Evolutionary conservation across 495 filamentous ascomycete species (phyloP).

Genomic region (Hyaloscypha variabilis): DNA sequence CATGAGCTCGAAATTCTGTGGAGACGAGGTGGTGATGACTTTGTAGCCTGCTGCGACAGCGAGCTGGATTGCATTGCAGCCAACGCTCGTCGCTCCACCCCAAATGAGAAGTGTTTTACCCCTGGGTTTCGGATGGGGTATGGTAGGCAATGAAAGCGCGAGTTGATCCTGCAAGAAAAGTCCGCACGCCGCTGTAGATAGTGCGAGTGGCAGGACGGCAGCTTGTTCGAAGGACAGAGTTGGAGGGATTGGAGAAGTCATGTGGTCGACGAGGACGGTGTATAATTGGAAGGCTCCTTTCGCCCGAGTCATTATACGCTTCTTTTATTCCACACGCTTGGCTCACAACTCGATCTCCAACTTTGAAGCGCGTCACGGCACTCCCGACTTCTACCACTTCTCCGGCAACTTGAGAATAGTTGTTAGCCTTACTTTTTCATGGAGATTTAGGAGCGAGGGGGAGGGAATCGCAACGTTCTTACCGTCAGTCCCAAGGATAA

Average conservation of each 20-base stretch:
- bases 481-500: conserved; percentile 48
- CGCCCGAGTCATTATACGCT: conserved; percentile 3
- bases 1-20: conserved; percentile 38
- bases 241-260: conserved; percentile 37
- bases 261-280: neutral
- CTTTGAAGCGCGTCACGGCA: conserved; percentile 42
- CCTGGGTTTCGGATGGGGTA: neutral
- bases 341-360: conserved; percentile 43
- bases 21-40: conserved; percentile 41
- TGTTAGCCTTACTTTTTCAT: no score
- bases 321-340: conserved; percentile 17
- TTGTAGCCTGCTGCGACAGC: conserved; percentile 37
- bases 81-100: conserved; percentile 32
- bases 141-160: conserved; percentile 12
- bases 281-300: conserved; percentile 15
- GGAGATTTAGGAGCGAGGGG: neutral
- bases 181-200: conserved; percentile 45
- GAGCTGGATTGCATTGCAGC: conserved; percentile 40
- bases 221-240: conserved; percentile 21
- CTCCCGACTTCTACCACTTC: conserved; percentile 50
- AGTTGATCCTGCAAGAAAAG: conserved; percentile 35
- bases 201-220: conserved; percentile 44
- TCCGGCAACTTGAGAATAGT: conserved; percentile 49
- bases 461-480: neutral
- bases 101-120: conserved; percentile 18